Evolutionary conservation across 164 flowering plant species (phyloP).

Genomic region (Sedum album): DNA sequence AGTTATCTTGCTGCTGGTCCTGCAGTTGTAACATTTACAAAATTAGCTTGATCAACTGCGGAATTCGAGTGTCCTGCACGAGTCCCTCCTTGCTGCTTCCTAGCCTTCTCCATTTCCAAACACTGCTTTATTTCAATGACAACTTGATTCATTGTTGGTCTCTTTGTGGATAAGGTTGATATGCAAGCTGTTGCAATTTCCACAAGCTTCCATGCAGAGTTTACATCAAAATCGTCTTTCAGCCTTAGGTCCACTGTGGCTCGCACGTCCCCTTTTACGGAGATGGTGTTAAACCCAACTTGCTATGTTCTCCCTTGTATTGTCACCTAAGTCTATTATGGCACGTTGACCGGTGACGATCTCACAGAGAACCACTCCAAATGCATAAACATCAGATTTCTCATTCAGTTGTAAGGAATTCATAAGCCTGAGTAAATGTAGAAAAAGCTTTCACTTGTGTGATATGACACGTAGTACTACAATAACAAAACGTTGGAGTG

Average conservation of each 20-base stretch:
- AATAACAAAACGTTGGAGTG: background rate
- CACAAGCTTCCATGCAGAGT: constrained; percentile 33
- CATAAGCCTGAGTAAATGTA: background rate
- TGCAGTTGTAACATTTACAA: background rate
- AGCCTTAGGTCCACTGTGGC: constrained; percentile 31
- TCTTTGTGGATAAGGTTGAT: constrained; percentile 10
- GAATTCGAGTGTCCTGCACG: background rate
- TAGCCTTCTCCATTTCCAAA: constrained; percentile 17
- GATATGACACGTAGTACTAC: background rate
- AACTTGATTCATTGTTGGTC: constrained; percentile 35
- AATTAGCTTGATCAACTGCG: background rate
- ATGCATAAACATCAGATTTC: constrained; percentile 47
- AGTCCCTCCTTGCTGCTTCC: background rate
- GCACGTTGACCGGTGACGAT: constrained; percentile 36
- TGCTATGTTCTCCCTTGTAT: constrained; percentile 14
- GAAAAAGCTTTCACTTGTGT: background rate
- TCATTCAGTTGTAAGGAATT: constrained; percentile 17
- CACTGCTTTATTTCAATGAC: constrained; percentile 23
- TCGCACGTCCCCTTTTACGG: constrained; percentile 23
- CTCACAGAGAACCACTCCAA: constrained; percentile 43
- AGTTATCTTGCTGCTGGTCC: background rate
- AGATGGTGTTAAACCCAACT: constrained; percentile 29
- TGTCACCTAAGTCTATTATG: constrained; percentile 6
- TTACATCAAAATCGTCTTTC: constrained; percentile 16
- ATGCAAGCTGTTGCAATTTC: constrained; percentile 41